Base-by-base conservation (phyloP, 1,284 basidiomycete species). In the Dichomitus squalens region DNA sequence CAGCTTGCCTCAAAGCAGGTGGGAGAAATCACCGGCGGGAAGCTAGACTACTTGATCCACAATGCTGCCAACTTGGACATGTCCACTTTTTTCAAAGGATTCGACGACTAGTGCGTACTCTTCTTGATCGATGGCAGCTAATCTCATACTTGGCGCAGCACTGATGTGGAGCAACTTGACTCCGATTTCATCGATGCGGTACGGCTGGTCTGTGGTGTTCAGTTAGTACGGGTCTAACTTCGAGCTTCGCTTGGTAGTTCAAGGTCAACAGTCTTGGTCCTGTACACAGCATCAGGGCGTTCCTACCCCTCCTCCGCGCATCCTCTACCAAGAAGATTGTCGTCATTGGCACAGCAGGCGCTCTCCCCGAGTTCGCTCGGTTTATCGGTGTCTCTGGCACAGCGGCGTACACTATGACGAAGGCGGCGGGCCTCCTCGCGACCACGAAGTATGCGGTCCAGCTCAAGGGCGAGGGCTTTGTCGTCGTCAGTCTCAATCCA, bases 391-490 rank as follows among this genome's bases (percentile, higher is more conserved):
- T 61, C 4, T 21, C 52, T 0, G 53, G 25, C 41, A 34, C 51
- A 14, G 55, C 64, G 2, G 66, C 76, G 12, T 78, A 78, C 64
- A 56, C 65, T 14, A 67, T 74, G 12, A 70, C 72, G 27, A 77
- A 77, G 62, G 72, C 73, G 1, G 76, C 73, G 2, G 43, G 73
- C n/a, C 73, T 77, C 53, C 71, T 79, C 69, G 73, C 68, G 31
- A 67, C 70, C 16, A 71, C 68, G 29, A 77, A 79, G 59, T 79
- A 73, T 56, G 74, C 78, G 4, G 61, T 64, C 4, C 55, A 68
- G 35, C 69, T 71, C 53, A 67, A 68, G 51, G 46, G 60, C 7
- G 73, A 78, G 46, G 75, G 75, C 7, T 70, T 79, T 54, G 55
- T 69, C 1, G 73, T 77, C 63, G 61, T 75, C 8, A 65, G 72